Conservation (phyloP, 2,329 filamentous ascomycete species). For the Dactylellina parvicollis region DNA sequence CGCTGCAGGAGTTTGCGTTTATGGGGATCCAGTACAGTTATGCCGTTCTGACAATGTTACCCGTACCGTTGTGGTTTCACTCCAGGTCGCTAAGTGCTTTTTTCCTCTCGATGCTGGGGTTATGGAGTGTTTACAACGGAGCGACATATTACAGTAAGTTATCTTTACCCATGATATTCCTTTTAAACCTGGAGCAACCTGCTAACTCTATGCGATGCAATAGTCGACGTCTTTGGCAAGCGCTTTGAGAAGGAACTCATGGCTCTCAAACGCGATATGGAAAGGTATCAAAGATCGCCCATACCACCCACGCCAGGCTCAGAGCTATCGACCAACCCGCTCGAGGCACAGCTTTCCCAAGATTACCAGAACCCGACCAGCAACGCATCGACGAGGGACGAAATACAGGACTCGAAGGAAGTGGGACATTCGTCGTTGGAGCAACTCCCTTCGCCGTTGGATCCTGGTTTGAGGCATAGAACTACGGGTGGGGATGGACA, state of each 20-base stretch:
- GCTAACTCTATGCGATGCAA: not conserved
- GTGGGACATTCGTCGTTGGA: slow-evolving; percentile 33
- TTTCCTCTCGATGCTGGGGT: slow-evolving; percentile 85
- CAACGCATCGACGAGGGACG: slow-evolving; percentile 30
- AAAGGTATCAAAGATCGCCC: slow-evolving; percentile 79
- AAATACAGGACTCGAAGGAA: slow-evolving; percentile 40
- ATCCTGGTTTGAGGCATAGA: slow-evolving; percentile 37
- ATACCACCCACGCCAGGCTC: slow-evolving; percentile 59
- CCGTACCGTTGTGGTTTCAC: slow-evolving; percentile 94
- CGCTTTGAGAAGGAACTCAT: slow-evolving; percentile 97
- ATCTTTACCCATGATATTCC: not conserved
- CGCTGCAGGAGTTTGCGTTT: slow-evolving; percentile 85
- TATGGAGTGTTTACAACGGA: slow-evolving; percentile 95
- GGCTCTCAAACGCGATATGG: slow-evolving; percentile 84
- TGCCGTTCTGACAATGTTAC: slow-evolving; percentile 90
- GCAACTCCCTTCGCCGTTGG: slow-evolving; percentile 27
- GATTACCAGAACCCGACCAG: slow-evolving; percentile 12
- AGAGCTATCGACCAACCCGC: slow-evolving; percentile 32
- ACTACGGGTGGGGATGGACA: slow-evolving; percentile 6
- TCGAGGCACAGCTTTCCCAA: slow-evolving; percentile 1
- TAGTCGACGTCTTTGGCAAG: slow-evolving; percentile 90
- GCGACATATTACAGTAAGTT: slow-evolving; percentile 85
- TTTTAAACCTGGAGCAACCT: not conserved
- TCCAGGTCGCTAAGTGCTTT: slow-evolving; percentile 79
- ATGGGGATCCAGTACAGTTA: slow-evolving; percentile 97